Base-by-base conservation (phyloP, 1,139 yeast species). In the Suhomyces choctaworum region DNA sequence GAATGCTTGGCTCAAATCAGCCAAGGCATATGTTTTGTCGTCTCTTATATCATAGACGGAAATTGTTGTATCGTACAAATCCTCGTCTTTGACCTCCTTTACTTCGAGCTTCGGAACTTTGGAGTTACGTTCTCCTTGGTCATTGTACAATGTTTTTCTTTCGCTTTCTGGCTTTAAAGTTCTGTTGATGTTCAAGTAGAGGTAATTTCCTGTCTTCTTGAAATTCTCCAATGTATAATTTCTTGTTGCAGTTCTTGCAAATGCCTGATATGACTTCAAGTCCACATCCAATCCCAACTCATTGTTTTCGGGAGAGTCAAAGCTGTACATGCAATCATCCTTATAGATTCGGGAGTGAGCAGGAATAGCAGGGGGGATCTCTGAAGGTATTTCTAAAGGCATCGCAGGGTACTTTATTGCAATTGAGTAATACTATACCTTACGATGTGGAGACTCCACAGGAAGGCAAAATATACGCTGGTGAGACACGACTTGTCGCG, bases 281-380 rank as follows among this genome's bases (percentile, higher is more conserved):
- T 95, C 88, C 16, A 87, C 79, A 52, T 84, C 94, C 14, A 88
- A 54, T 0, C 96, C 95, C 8, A 59, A 46, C 0, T 58, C 58
- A 33, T 60, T 65, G 52, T 81, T 79, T 40, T 79, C 82, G 15
- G 89, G 77, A 0, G 86, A 81, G 44, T 81, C 90, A 52, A 85
- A 88, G 33, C 84, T 80, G 63, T 73, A 86, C 70, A 82, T 81
- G 50, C 96, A 87, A 44, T 87, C 95, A 58, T 87, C 96, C 52
- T 86, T 87, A 58, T 77, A 82, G 13, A 88, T 77, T 7, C 62
- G 56, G 41, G 62, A 42, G 25, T 49, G 42, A 4, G 46, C 36
- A 5, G 55, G 51, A 17, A 58, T 40, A 6, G 35, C 42, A 28
- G 41, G 41, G 19, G 56, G 53, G 12, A 62, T 42, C 16, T 45